Base-by-base conservation (phyloP, 2,329 filamentous ascomycete genomes). In the Aspergillus sp. region DNA sequence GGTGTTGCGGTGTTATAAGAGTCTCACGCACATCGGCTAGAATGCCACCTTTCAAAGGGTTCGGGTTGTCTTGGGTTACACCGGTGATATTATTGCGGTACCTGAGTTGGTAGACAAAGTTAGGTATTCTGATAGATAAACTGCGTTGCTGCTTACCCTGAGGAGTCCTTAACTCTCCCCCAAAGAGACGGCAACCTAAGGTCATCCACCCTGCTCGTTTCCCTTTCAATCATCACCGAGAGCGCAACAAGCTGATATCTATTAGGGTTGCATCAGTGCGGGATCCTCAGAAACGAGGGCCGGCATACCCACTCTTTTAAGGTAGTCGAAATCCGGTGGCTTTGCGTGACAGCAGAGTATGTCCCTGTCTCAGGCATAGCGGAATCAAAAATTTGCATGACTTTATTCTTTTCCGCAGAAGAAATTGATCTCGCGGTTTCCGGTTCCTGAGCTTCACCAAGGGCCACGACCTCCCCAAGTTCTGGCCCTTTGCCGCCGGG, bases 161-260 rank as follows among this genome's bases (percentile, higher is more conserved):
- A 13, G 19, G 41, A 34, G 17, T 24, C 27, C 27, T 17, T 47
- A 13, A 24, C 39, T 12, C 24, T 13, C 24, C n/a, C 0, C 54
- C 54, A 57, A 15, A 57, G 17, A 15, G 54, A 52, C 11, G 54
- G 54, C 19, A 57, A 57, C 19, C n/a, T 27, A n/a, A 19, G 17
- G 9, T 42, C 30, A n/a, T 51, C 41, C 5, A 51, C 27, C n/a
- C 19, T 20, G 13, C 54, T 24, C 17, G 19, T 19, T 33, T 57
- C 54, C 42, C 41, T 57, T 33, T 57, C 54, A 5, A 48, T 13
- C 54, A 57, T 57, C 42, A 57, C 46, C 4, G 42, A 15, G 19
- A 57, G 34, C 19, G 49, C 54, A 34, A 45, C 54, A 11, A 52
- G 5, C 17, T 57, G 54, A 47, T 57, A 47, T 33, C 54, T 57